Percentiles rank a stretch among this genome's conserved stretches.
These are phyloP conservation scores for Cladochytrium replicatum DNA, from an alignment of 192 early-diverging fungal genomes.

Conservation along the genomic window DNA sequence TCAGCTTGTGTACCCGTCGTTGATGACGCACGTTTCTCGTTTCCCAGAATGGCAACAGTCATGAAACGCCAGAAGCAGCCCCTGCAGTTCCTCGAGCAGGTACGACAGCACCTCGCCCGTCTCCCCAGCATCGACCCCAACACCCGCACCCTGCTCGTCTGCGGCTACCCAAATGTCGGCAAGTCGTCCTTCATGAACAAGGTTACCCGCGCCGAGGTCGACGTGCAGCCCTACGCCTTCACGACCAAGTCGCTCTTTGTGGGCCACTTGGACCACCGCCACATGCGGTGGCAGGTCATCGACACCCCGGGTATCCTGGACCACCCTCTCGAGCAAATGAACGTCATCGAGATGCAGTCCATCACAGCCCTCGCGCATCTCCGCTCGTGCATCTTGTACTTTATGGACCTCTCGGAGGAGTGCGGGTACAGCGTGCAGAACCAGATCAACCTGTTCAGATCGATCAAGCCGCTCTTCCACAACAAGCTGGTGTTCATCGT, in stretches of 20 bases:
- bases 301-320: slow-evolving; percentile 99
- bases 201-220: slow-evolving; percentile 96
- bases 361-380: slow-evolving; percentile 98
- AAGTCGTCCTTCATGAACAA: slow-evolving; percentile 96
- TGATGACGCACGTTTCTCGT: background rate
- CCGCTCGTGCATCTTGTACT: slow-evolving; percentile 91
- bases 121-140: slow-evolving; percentile 99
- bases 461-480: slow-evolving; percentile 95
- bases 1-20: slow-evolving; percentile 5
- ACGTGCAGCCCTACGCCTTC: slow-evolving; percentile 99
- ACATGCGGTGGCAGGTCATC: slow-evolving; percentile 99
- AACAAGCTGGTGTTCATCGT: slow-evolving; percentile 96
- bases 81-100: slow-evolving; percentile 95
- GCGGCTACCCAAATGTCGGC: slow-evolving; percentile 99
- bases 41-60: slow-evolving; percentile 94
- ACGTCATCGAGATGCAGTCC: slow-evolving; percentile 99
- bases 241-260: slow-evolving; percentile 99
- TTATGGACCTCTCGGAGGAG: slow-evolving; percentile 95
- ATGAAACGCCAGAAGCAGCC: slow-evolving; percentile 99
- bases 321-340: slow-evolving; percentile 97
- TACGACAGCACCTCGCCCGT: slow-evolving; percentile 97
- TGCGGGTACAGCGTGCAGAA: slow-evolving; percentile 95
- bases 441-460: slow-evolving; percentile 80
- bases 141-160: slow-evolving; percentile 96
- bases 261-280: slow-evolving; percentile 99